Evolutionary conservation across 495 filamentous ascomycete genomes (phyloP), one percentile per base, ranked within the genome.

Genomic region (Xylaria nigripes): DNA sequence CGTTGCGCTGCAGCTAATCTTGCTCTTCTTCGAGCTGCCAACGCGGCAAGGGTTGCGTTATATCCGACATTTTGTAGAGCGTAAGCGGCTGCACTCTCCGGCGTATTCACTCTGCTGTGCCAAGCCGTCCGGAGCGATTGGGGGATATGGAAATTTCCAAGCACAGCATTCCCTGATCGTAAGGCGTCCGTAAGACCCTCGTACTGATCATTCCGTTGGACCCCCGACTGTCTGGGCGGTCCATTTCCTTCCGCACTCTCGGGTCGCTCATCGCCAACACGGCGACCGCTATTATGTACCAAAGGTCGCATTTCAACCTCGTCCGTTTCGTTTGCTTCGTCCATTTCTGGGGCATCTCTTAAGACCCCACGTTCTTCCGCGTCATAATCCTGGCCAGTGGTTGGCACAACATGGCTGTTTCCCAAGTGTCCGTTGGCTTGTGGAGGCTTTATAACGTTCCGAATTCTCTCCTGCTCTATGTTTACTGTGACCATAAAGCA

Each of bases 301-400:
- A 73, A 60, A 49, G 65, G 64, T 61, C 74, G 71, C 62, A 82
- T 66, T 56, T 85, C 82, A 40, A 79, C 74, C 50, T 73, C 76
- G 0, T 69, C 63, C 8, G 61, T 61, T 18, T 69, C 72, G 36
- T 72, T 71, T 19, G 64, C 58, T 7, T 65, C 62, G 30, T 72
- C 72, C 19, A 64, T 61, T 8, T 64, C 62, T 15, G 66, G 61
- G 24, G 63, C 70, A 55, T 74, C 70, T 55, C 84, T 74, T 22
- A 82, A 65, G 21, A 91, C 69, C 2, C 89, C 88, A n/a, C 85
- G 79, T 66, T 94, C 89, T 67, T 95, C 90, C 1, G 86, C 76
- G 68, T 94, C 89, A 61, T 83, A 77, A 60, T 91, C 86, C 63
- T 92, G 87, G 3, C 46, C 55, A 22, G 64, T 65, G 21, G 64